These are phyloP conservation scores for Scortechinia acanthostroma DNA, from an alignment of 2,329 filamentous ascomycete genomes.

Conservation along the genomic window DNA sequence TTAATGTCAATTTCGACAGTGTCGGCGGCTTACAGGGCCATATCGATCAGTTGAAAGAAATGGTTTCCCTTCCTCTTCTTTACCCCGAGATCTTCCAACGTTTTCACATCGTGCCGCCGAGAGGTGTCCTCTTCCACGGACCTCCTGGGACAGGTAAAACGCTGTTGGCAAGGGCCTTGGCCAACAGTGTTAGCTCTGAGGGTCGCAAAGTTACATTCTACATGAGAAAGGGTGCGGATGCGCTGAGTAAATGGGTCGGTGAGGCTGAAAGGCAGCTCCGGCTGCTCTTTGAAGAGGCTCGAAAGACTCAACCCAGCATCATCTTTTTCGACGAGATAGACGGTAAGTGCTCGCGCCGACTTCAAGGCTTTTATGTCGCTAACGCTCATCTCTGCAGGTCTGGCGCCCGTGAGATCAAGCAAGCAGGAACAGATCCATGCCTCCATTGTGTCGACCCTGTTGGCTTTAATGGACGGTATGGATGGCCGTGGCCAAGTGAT, in stretches of 20 bases:
- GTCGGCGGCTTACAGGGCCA: constrained; percentile 88
- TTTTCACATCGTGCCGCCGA: constrained; percentile 87
- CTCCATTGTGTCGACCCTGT: constrained; percentile 89
- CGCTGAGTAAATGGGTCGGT: constrained; percentile 96
- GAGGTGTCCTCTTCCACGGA: constrained; percentile 92
- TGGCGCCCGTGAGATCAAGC: constrained; percentile 90
- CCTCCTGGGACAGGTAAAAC: constrained; percentile 97
- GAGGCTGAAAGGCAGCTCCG: constrained; percentile 93
- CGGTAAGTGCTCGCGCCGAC: constrained; percentile 21
- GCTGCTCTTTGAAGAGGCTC: constrained; percentile 87
- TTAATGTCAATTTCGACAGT: constrained; percentile 88
- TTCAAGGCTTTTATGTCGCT: background rate
- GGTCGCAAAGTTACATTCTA: constrained; percentile 97
- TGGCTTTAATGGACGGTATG: constrained; percentile 96
- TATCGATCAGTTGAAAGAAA: constrained; percentile 96
- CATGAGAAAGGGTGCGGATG: constrained; percentile 98
- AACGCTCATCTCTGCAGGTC: constrained; percentile 25
- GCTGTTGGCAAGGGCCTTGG: constrained; percentile 83
- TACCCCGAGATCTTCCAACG: constrained; percentile 90
- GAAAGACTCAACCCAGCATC: constrained; percentile 93
- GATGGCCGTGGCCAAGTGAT: constrained; percentile 97
- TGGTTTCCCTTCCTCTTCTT: constrained; percentile 88
- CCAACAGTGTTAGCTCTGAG: constrained; percentile 80
- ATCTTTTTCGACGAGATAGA: constrained; percentile 99
- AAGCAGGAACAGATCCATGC: constrained; percentile 99